Percentiles rank a stretch among this genome's conserved stretches.
Conservation (phyloP, 331 rosid species). For the Stylosanthes scabra region DNA sequence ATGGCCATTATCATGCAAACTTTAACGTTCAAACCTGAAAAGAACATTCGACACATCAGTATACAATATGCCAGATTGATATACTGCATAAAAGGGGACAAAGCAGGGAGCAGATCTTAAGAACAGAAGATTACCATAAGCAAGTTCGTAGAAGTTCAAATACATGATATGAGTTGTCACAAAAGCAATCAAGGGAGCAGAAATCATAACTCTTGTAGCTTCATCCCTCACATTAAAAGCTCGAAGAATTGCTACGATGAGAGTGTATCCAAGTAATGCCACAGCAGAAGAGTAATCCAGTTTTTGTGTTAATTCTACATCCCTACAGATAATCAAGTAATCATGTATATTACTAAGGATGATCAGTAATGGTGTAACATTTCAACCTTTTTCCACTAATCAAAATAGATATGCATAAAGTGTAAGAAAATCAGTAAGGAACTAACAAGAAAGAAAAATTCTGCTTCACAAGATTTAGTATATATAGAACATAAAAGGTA, state of each 20-base stretch:
- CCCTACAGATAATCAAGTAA: conserved; percentile 56
- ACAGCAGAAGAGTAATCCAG: conserved; percentile 86
- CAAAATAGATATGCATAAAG: conserved; percentile 10
- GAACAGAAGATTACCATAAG: conserved; percentile 63
- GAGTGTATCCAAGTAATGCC: conserved; percentile 84
- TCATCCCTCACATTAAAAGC: conserved; percentile 85
- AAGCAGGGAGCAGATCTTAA: conserved; percentile 22
- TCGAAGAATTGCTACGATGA: conserved; percentile 68
- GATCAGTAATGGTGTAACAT: conserved; percentile 8
- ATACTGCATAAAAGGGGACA: not conserved
- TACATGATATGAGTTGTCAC: conserved; percentile 91
- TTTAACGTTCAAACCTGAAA: conserved; percentile 81
- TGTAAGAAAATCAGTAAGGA: conserved; percentile 7
- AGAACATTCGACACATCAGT: conserved; percentile 35
- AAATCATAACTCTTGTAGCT: conserved; percentile 89
- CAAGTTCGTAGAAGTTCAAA: conserved; percentile 83
- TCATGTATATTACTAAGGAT: not conserved
- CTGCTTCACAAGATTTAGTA: conserved; percentile 2
- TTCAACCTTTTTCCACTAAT: conserved; percentile 10
- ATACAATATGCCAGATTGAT: not conserved
- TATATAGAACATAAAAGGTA: conserved; percentile 1
- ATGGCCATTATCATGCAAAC: conserved; percentile 68
- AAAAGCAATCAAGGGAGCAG: conserved; percentile 89
- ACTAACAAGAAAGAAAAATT: not conserved
- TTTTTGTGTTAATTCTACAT: conserved; percentile 94